phyloP scores from a whole-genome alignment of 176 grass and related monocot genomes.

The Carex pumila region DNA sequence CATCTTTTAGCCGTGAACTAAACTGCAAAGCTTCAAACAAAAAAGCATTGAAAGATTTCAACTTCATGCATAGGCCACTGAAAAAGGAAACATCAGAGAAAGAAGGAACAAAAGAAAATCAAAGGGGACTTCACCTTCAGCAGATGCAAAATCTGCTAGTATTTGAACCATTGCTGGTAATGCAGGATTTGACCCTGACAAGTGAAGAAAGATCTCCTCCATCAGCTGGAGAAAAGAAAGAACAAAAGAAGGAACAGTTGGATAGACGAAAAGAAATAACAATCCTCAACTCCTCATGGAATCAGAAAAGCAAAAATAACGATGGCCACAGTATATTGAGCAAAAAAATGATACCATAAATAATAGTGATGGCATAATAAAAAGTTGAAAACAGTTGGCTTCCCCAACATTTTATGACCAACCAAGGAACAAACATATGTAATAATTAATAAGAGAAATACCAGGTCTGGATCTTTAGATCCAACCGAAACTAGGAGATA shows the following conservation, averaged over 20 bases:
- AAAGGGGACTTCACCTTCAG: constrained; percentile 61
- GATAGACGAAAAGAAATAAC: background rate
- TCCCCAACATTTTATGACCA: background rate
- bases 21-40: constrained; percentile 90
- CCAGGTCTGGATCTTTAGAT: constrained; percentile 81
- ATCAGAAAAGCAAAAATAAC: constrained; percentile 10
- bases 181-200: constrained; percentile 85
- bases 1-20: constrained; percentile 78
- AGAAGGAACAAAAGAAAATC: constrained; percentile 22
- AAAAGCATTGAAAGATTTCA: constrained; percentile 27
- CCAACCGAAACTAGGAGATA: constrained; percentile 89
- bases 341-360: background rate
- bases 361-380: background rate
- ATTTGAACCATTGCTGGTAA: constrained; percentile 94
- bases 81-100: constrained; percentile 23
- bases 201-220: constrained; percentile 94
- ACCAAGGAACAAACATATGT: background rate
- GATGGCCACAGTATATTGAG: background rate
- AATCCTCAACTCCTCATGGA: background rate
- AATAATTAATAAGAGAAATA: constrained; percentile 22
- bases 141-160: constrained; percentile 81
- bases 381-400: background rate
- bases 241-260: constrained; percentile 1
- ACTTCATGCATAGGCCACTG: constrained; percentile 33
- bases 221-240: constrained; percentile 51